Base-by-base conservation (phyloP, 352 stramenopile genomes). In the Pythium sp. region DNA sequence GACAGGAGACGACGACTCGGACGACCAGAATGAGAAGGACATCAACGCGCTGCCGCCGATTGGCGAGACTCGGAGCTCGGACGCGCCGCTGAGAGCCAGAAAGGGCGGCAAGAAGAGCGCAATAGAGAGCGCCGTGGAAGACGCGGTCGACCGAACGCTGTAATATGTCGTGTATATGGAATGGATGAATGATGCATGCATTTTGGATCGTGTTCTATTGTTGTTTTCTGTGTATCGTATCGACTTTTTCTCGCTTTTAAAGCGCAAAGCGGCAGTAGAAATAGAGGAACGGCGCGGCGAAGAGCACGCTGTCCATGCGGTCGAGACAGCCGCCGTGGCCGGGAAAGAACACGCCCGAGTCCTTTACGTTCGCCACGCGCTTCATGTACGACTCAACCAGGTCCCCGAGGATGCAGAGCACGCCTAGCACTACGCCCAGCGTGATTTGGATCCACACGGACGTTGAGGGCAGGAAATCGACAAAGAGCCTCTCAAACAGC, bases 251-350 rank as follows among this genome's bases (percentile, higher is more conserved):
- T 30, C 2, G 41, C 26, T 7, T 24, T 36, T 55, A 60, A 11
- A 81, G 61, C 43, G 64, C 62, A 57, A 81, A 68, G 24, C 65
- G 43, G 36, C 64, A 77, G 69, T 81, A 88, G 74, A 84, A 89
- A 64, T 84, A 87, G 59, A 93, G 73, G 38, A 68, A 82, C 9
- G 80, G 86, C 56, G 81, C 82, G 8, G 87, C 77, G 55, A 93
- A 84, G 22, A 93, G 73, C 28, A 93, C 82, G 71, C 83, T 92
- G 67, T 92, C 83, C 82, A 92, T 90, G 68, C 86, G 86, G 58
- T 93, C 86, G 41, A 93, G 86, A 64, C 80, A 90, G 20, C 86
- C 86, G 47, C 86, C 86, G 61, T 93, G 86, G 43, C 86, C 86
- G 3, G 86, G 86, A 57, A 93, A 92, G 61, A 93, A 82, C 34